Base-by-base conservation (phyloP, 192 early-diverging fungal species). In the Podochytrium sp. region DNA sequence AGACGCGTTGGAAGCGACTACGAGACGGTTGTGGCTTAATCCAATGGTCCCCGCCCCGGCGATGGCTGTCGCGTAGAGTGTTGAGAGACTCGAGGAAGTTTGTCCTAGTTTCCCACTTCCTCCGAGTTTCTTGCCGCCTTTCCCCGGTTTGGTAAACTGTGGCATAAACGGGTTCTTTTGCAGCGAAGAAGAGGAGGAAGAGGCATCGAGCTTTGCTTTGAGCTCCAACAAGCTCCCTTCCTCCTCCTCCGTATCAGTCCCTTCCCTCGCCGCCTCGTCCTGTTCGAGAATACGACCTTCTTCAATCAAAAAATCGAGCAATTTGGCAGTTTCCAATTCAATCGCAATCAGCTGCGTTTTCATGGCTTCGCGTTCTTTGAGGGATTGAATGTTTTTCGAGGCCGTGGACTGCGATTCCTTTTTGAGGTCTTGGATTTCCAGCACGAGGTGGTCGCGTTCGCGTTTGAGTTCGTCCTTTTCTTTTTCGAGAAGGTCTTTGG, bases 271-370 rank as follows among this genome's bases (percentile, higher is more conserved):
- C 34, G 10, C 38, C 7, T 65, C 63, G 3, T 65, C 63, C 38
- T 10, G 10, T 47, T 65, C 63, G 10, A 65, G 38, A 23, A 65
- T 43, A 6, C 42, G 2, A 6, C 63, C 63, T 35, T 65, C 63
- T 49, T 65, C 43, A 29, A 65, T 65, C n/a, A 65, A 35, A 38
- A 38, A 65, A 29, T 65, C 35, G 12, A 65, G 29, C 18, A 65
- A 32, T 25, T 65, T 65, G 23, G 40, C 63, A 47, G 63, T 65
- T 35, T 65, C 41, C 1, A 20, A 41, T 65, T 65, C 63, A 30
- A 65, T 27, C 1, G 63, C 47, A n/a, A 69, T 69, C 27, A 69
- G 1, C 20, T 37, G 16, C 2, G 51, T 18, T 55, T 55, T 20
- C 0, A 40, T 23, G 12, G 23, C 6, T 55, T 69, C 66, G 2